Base-by-base conservation (phyloP, 148 eudicot genomes). In the Linanthus parryae region DNA sequence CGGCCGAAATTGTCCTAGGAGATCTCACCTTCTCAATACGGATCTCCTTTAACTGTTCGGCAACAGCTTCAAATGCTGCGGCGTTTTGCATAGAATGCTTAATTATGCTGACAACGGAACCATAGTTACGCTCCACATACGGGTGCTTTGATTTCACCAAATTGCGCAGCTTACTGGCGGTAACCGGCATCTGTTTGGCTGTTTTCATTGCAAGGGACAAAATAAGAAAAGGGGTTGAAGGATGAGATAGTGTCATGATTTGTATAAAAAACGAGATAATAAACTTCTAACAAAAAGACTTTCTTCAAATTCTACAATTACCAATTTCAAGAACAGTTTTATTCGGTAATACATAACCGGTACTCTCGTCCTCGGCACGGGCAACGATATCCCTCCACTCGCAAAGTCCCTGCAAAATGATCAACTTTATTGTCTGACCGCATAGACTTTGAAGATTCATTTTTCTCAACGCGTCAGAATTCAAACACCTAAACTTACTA, bases 151-250 rank as follows among this genome's bases (percentile, higher is more conserved):
- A 84, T 56, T 71, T 80, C 67, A 84, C 52, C 59, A 72, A 18
- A 50, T 76, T 75, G 28, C 80, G 75, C 55, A 94, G 73, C 59
- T 76, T 83, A 69, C 52, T 74, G 26, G 83, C 42, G 27, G 95
- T 82, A 47, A 80, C 73, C 52, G 99, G 99, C 95, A 82, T 80
- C 88, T 94, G 91, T 73, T 88, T 94, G 76, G 96, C 99, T 91
- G 74, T 83, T 63, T 14, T 12, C 36, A 26, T 27, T 52, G 26
- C 13, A 52, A 31, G 14, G 37, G n/a, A 46, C 35, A 62, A 14
- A 44, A 26, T 27, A 20, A 25, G 31, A 19, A 23, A 36, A 36
- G 11, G 2, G 5, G 37, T 28, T 15, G 50, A 15, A 17, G 23
- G 2, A 37, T 9, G n/a, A n/a, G n/a, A n/a, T n/a, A n/a, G n/a